These are phyloP conservation scores for Diaporthe humulicola DNA, from an alignment of 2,329 filamentous ascomycete genomes.

Conservation along the genomic window DNA sequence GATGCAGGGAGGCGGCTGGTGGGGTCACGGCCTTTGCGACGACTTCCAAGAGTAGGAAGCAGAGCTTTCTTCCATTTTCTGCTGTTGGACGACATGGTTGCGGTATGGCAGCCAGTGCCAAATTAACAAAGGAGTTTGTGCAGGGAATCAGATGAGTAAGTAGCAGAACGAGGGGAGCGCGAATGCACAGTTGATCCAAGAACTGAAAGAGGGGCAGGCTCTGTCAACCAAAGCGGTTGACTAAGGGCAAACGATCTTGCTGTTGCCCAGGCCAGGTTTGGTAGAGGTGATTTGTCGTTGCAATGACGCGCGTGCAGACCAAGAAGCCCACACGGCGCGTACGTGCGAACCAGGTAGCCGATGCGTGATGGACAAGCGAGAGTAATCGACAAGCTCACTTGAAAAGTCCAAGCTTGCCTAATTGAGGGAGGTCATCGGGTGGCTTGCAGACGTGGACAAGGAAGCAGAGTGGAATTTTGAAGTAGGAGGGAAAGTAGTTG, in stretches of 20 bases:
- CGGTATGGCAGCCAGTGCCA: background rate
- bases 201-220: background rate
- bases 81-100: conserved; percentile 8
- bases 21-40: conserved; percentile 9
- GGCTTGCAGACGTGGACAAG: background rate
- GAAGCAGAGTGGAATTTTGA: background rate
- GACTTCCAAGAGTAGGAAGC: conserved; percentile 33
- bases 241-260: background rate
- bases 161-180: background rate
- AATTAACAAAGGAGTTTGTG: background rate
- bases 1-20: conserved; percentile 23
- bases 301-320: background rate
- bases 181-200: background rate
- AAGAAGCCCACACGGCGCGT: background rate
- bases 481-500: background rate
- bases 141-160: background rate
- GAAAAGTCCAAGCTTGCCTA: background rate
- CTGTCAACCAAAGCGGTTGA: background rate
- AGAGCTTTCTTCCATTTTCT: conserved; percentile 38
- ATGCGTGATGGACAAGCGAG: background rate
- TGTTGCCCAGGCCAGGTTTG: background rate
- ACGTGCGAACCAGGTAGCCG: background rate
- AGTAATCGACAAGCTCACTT: background rate
- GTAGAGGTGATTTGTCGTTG: background rate
- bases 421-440: background rate